Percentiles rank a stretch among this genome's conserved stretches.
phyloP scores from a whole-genome alignment of 1,284 basidiomycete genomes.

The Tremellales sp. region DNA sequence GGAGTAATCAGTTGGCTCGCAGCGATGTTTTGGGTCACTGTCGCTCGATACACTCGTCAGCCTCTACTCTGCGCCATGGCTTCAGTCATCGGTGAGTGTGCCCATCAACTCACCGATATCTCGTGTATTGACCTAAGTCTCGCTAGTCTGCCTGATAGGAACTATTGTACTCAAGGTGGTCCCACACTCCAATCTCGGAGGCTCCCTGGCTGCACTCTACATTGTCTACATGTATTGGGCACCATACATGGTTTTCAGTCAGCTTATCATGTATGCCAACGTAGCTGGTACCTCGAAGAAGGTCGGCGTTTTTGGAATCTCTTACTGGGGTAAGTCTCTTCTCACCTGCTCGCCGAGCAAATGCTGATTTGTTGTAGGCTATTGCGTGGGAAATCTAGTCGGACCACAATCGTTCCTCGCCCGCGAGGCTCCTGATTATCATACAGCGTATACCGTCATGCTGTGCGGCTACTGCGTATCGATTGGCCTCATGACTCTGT shows the following conservation, averaged over 20 bases:
- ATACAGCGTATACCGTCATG: slow-evolving; percentile 25
- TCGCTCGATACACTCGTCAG: slow-evolving; percentile 21
- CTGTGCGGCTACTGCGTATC: slow-evolving; percentile 24
- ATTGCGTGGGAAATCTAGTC: slow-evolving; percentile 24
- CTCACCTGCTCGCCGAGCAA: neutral
- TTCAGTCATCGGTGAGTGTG: slow-evolving; percentile 12
- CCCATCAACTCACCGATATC: neutral
- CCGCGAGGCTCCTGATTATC: slow-evolving; percentile 22
- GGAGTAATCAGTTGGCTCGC: slow-evolving; percentile 31
- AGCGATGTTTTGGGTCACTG: slow-evolving; percentile 21
- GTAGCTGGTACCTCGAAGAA: slow-evolving; percentile 35
- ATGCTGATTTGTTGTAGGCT: slow-evolving; percentile 6
- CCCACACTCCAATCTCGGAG: slow-evolving; percentile 21
- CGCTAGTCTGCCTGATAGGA: slow-evolving; percentile 7
- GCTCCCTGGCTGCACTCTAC: slow-evolving; percentile 23
- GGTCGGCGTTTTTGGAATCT: slow-evolving; percentile 21
- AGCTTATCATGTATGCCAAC: slow-evolving; percentile 26
- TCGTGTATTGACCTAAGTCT: neutral
- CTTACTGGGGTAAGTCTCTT: slow-evolving; percentile 25
- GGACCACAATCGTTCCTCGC: slow-evolving; percentile 31
- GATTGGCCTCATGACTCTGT: slow-evolving; percentile 13
- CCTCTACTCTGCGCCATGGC: slow-evolving; percentile 15
- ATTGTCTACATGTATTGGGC: slow-evolving; percentile 26
- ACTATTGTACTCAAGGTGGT: slow-evolving; percentile 11
- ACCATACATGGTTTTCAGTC: slow-evolving; percentile 16